phyloP scores from a whole-genome alignment of 2,329 filamentous ascomycete genomes.

The Karstenula rhodostoma region DNA sequence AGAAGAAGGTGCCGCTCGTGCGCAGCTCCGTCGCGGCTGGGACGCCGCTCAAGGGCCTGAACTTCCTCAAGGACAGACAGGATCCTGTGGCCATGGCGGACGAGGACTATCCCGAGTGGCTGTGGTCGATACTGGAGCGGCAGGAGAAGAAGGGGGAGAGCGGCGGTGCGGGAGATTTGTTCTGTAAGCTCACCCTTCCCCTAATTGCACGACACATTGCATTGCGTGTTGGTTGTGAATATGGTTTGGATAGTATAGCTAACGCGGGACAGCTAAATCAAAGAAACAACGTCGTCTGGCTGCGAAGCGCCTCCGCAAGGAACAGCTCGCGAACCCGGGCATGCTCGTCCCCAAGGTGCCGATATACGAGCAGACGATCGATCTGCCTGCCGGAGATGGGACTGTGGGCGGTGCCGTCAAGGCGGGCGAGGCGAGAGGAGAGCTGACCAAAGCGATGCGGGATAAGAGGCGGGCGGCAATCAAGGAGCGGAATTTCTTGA shows the following conservation, averaged over 20 bases:
- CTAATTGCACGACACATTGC: no score
- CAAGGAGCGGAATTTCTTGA: conserved; percentile 87
- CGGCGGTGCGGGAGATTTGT: conserved; percentile 73
- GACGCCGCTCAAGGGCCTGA: conserved; percentile 75
- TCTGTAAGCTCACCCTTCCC: conserved; percentile 68
- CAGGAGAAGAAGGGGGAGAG: conserved; percentile 64
- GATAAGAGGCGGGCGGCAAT: conserved; percentile 77
- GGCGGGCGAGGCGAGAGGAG: conserved; percentile 62
- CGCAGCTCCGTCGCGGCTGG: conserved; percentile 68
- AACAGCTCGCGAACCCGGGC: conserved; percentile 70
- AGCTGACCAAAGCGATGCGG: conserved; percentile 75
- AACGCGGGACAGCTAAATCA: conserved; percentile 65
- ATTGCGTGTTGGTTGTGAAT: no score
- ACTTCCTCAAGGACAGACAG: conserved; percentile 75
- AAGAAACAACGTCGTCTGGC: conserved; percentile 80
- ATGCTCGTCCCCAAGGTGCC: conserved; percentile 71
- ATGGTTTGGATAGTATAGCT: not conserved
- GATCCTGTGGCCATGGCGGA: conserved; percentile 80
- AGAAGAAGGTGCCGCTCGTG: conserved; percentile 43
- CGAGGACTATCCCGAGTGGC: conserved; percentile 79
- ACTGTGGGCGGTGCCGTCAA: conserved; percentile 56
- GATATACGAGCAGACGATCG: conserved; percentile 78
- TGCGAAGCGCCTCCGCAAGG: conserved; percentile 70
- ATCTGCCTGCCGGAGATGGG: conserved; percentile 67
- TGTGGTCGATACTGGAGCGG: conserved; percentile 75